These are phyloP conservation scores for Centrapalus pauciflorus DNA, from an alignment of 129 eudicot genomes.

Conservation along the genomic window DNA sequence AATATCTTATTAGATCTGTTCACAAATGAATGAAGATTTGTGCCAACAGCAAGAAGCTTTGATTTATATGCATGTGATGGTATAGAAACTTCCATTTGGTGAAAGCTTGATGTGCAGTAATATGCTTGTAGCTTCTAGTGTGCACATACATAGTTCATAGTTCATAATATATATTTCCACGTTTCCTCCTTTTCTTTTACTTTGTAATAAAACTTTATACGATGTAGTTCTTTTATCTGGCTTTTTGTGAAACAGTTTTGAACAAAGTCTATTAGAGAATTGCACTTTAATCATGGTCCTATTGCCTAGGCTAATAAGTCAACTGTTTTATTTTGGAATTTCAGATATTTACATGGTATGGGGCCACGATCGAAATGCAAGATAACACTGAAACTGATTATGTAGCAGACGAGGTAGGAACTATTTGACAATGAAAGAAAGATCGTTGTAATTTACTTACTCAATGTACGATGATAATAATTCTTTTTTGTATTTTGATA, in stretches of 20 bases:
- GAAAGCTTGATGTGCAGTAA: background rate
- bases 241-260: background rate
- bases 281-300: background rate
- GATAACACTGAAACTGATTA: conserved; percentile 86
- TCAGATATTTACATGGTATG: conserved; percentile 97
- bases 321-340: background rate
- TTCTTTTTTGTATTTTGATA: conserved; percentile 2
- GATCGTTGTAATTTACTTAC: background rate
- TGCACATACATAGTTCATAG: background rate
- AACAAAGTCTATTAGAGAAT: background rate
- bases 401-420: conserved; percentile 85
- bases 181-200: background rate
- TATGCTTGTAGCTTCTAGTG: background rate
- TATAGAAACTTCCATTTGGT: background rate
- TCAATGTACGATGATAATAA: background rate
- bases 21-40: background rate
- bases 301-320: background rate
- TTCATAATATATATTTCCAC: no score
- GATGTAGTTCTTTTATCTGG: background rate
- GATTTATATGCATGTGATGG: background rate
- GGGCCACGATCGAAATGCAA: conserved; percentile 96
- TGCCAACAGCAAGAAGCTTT: background rate
- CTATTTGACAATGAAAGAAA: background rate
- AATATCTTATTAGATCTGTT: background rate
- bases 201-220: background rate